These are phyloP conservation scores for Dendrobium officinale DNA, from an alignment of 106 monocot genomes.

Conservation along the genomic window DNA sequence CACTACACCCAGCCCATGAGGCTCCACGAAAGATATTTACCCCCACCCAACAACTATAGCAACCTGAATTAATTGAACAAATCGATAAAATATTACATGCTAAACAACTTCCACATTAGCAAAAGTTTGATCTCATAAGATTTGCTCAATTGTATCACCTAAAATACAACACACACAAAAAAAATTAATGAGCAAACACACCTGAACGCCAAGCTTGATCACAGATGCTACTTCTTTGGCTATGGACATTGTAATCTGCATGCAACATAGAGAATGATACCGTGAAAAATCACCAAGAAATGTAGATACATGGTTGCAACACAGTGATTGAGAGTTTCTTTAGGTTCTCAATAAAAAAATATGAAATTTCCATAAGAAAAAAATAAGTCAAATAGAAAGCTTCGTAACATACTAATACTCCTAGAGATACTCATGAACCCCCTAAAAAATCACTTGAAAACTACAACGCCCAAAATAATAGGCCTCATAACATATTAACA, in stretches of 20 bases:
- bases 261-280: neutral
- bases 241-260: conserved; percentile 95
- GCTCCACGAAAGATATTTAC: conserved; percentile 95
- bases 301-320: no score
- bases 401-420: neutral
- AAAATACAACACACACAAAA: neutral
- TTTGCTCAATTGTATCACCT: neutral
- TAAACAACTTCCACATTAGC: neutral
- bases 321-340: neutral
- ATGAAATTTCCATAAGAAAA: neutral
- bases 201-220: conserved; percentile 83
- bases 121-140: neutral
- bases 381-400: neutral
- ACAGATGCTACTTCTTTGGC: conserved; percentile 97
- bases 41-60: conserved; percentile 96
- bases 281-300: neutral
- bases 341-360: neutral
- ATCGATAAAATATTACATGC: neutral
- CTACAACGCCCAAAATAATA: neutral
- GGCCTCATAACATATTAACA: neutral
- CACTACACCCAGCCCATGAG: conserved; percentile 92
- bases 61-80: conserved; percentile 38
- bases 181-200: conserved; percentile 17
- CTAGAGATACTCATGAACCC: neutral
- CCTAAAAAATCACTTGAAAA: neutral